A percentile compares a stretch with the other conserved stretches of the same genome.
Conservation (phyloP, 2,329 filamentous ascomycete species). For the Paracorniculantispora psalliotae region DNA sequence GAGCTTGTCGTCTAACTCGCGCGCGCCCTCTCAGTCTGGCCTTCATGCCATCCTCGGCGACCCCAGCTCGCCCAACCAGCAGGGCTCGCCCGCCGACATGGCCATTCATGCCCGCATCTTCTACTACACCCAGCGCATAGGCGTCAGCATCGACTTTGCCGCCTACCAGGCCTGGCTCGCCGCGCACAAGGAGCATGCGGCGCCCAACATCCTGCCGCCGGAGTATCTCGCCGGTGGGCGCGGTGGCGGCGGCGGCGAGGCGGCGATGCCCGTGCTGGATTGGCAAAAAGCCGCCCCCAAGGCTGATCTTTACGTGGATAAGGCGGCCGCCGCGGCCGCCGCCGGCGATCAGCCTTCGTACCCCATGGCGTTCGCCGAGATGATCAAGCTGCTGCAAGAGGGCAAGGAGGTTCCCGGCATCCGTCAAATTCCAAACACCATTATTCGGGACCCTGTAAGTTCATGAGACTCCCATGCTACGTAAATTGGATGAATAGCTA, state of each 20-base stretch:
- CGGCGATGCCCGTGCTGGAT: constrained; percentile 23
- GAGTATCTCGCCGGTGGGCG: constrained; percentile 22
- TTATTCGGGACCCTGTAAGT: constrained; percentile 65
- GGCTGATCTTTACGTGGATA: constrained; percentile 42
- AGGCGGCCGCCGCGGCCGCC: constrained; percentile 22
- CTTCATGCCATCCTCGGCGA: constrained; percentile 60
- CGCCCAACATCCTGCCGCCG: constrained; percentile 33
- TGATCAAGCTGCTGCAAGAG: constrained; percentile 77
- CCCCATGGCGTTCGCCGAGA: constrained; percentile 76
- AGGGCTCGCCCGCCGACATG: constrained; percentile 51
- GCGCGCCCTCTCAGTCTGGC: constrained; percentile 41
- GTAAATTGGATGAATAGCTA: background rate
- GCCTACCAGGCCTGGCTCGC: constrained; percentile 62
- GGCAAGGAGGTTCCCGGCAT: constrained; percentile 84
- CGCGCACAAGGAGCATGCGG: constrained; percentile 26
- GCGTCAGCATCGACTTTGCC: constrained; percentile 57
- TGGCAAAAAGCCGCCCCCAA: constrained; percentile 50
- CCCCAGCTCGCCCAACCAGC: constrained; percentile 35
- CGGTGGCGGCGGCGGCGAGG: constrained; percentile 8
- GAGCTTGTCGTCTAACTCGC: background rate
- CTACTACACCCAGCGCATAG: constrained; percentile 54
- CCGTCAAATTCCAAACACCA: constrained; percentile 75
- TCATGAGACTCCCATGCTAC: background rate
- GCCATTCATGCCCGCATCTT: constrained; percentile 62
- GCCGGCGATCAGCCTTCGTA: constrained; percentile 59